phyloP scores from a whole-genome alignment of 345 rosid species.

The Brassica nigra region DNA sequence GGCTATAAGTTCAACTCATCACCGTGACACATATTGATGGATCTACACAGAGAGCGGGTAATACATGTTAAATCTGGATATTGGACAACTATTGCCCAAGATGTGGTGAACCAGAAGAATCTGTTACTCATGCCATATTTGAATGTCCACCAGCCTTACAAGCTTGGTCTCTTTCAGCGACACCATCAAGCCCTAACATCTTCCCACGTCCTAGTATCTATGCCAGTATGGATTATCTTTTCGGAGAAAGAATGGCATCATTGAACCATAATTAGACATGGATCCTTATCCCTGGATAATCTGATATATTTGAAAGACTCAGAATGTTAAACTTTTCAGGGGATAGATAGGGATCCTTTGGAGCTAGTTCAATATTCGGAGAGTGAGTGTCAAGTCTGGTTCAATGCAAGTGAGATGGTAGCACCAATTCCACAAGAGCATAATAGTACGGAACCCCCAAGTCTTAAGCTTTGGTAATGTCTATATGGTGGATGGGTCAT shows the following conservation, averaged over 20 bases:
- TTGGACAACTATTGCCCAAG: too few species aligned
- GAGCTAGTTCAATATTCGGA: background rate
- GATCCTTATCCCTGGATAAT: background rate
- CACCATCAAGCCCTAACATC: too few species aligned
- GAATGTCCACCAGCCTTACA: too few species aligned
- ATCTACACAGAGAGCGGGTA: too few species aligned
- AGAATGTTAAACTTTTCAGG: background rate
- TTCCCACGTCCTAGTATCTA: too few species aligned
- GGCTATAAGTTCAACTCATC: too few species aligned
- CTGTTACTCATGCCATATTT: too few species aligned
- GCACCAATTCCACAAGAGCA: background rate
- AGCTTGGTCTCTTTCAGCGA: too few species aligned
- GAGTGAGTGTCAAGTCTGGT: background rate
- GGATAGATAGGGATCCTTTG: background rate
- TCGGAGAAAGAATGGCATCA: background rate
- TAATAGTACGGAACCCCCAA: background rate
- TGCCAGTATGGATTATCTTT: too few species aligned
- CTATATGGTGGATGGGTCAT: background rate
- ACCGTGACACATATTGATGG: too few species aligned
- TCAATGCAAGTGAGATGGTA: background rate
- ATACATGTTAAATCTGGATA: too few species aligned
- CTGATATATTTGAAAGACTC: background rate
- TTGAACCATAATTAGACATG: background rate
- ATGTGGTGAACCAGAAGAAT: too few species aligned
- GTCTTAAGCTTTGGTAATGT: background rate